Percentiles rank a stretch among this genome's conserved stretches.
Evolutionary conservation across 768 basidiomycete species (phyloP).

Genomic region (Naganishia vishniacii): DNA sequence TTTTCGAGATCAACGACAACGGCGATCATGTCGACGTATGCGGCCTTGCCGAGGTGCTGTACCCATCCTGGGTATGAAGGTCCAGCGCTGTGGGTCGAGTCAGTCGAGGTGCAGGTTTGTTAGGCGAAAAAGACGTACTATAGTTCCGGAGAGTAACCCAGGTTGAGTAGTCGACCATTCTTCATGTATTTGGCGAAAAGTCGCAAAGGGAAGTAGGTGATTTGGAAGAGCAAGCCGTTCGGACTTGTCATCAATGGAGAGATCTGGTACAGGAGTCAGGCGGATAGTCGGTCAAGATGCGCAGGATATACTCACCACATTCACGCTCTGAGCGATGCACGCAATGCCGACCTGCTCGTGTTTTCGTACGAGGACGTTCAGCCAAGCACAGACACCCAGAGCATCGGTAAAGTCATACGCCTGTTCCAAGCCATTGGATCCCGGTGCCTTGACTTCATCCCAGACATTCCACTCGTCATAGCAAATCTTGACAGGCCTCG

Average conservation of each 20-base stretch:
- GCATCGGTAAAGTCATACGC: slow-evolving; percentile 58
- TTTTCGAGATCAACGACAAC: slow-evolving; percentile 51
- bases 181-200: slow-evolving; percentile 60
- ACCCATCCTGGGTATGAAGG: slow-evolving; percentile 58
- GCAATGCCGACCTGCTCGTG: slow-evolving; percentile 60
- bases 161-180: slow-evolving; percentile 26
- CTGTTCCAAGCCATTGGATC: slow-evolving; percentile 56
- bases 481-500: slow-evolving; percentile 45
- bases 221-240: slow-evolving; percentile 52
- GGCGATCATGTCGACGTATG: slow-evolving; percentile 55
- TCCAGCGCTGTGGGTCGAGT: slow-evolving; percentile 30
- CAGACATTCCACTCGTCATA: slow-evolving; percentile 58
- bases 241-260: slow-evolving; percentile 52
- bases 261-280: slow-evolving; percentile 47
- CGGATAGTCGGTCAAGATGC: not conserved
- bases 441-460: slow-evolving; percentile 52
- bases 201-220: slow-evolving; percentile 54
- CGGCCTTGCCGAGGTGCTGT: slow-evolving; percentile 50
- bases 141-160: slow-evolving; percentile 28
- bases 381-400: slow-evolving; percentile 59
- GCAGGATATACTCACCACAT: slow-evolving; percentile 38
- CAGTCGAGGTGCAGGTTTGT: not conserved
- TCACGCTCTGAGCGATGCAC: slow-evolving; percentile 58
- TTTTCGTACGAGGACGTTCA: slow-evolving; percentile 61
- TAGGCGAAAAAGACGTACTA: slow-evolving; percentile 31